Base-by-base conservation (phyloP, 768 basidiomycete genomes). In the Kwoniella heveanensis region DNA sequence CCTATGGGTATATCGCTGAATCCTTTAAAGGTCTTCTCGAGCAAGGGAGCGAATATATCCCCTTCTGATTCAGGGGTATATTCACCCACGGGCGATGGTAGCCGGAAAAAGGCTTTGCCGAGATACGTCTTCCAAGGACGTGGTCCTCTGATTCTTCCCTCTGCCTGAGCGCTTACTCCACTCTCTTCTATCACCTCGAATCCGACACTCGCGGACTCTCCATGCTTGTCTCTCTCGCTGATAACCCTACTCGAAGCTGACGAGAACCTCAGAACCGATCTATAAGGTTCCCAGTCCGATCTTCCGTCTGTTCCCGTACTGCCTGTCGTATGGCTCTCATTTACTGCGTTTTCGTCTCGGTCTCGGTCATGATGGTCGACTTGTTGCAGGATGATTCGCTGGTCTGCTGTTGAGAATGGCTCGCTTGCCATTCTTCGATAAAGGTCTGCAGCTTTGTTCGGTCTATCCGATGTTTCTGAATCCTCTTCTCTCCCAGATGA, bases 391-490 rank as follows among this genome's bases (percentile, higher is more conserved):
- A n/a, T 44, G 50, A 29, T 3, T 52, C 12, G 48, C 54, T 55
- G n/a, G 21, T 10, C 17, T 44, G 61, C 12, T 13, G 50, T 19
- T 60, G 25, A 22, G 15, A 44, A 30, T 65, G 59, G 51, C 46
- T 54, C 64, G 21, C 25, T 54, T 54, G 54, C 74, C 74, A 78
- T 68, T 53, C 66, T 57, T 77, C 77, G 22, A 79, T 39, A 21
- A 60, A 30, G 27, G 61, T 62, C 48, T 61, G 62, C 46, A 79
- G 62, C 30, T 64, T 66, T 3, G 57, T 49, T 21, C 55, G 30
- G 57, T 79, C 67, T 6, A 79, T 71, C 7, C 77, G 62, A 63
- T 79, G 78, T 68, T 78, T 77, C 60, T 75, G 73, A 13, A 79
- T 61, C 22, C 70, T 64, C 32, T 69, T 52, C 2, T 67, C 74